phyloP scores from a whole-genome alignment of 306 rosid genomes.

The Alnus glutinosa region DNA sequence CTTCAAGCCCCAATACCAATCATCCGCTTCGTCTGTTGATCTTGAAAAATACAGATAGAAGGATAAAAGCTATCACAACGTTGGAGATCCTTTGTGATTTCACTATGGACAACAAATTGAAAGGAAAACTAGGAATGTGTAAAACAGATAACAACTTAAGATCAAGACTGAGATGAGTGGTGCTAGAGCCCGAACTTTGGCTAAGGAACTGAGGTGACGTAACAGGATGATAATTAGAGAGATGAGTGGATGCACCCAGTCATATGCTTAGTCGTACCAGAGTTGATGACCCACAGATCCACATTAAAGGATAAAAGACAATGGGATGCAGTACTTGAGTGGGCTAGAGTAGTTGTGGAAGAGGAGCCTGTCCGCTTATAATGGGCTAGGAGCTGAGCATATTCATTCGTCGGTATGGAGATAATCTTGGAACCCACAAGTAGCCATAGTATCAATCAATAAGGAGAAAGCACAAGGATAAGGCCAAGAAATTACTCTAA shows the following conservation, averaged over 20 bases:
- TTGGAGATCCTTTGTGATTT: too few relatives aligned
- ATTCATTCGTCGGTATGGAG: background rate
- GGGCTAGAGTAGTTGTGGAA: background rate
- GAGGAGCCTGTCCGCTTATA: background rate
- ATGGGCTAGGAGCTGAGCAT: background rate
- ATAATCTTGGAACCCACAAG: background rate
- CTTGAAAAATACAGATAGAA: background rate
- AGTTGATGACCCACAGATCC: background rate
- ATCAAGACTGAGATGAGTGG: background rate
- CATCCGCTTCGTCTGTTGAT: background rate
- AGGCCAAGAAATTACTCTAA: too few relatives aligned
- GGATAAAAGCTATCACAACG: background rate
- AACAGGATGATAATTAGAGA: background rate
- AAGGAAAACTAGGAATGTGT: background rate
- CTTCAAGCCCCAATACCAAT: background rate
- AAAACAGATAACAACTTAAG: background rate
- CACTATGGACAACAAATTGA: background rate
- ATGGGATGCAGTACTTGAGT: background rate
- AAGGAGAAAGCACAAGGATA: too few relatives aligned
- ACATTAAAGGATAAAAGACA: background rate
- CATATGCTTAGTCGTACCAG: conserved; percentile 3
- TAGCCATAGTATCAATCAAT: too few relatives aligned
- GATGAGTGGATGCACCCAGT: background rate
- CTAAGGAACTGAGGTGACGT: background rate
- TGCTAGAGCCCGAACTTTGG: background rate